A percentile compares a stretch with the other conserved stretches of the same genome.
These are phyloP conservation scores for Chenopodium berlandieri DNA, from an alignment of 148 eudicot species.

Conservation along the genomic window DNA sequence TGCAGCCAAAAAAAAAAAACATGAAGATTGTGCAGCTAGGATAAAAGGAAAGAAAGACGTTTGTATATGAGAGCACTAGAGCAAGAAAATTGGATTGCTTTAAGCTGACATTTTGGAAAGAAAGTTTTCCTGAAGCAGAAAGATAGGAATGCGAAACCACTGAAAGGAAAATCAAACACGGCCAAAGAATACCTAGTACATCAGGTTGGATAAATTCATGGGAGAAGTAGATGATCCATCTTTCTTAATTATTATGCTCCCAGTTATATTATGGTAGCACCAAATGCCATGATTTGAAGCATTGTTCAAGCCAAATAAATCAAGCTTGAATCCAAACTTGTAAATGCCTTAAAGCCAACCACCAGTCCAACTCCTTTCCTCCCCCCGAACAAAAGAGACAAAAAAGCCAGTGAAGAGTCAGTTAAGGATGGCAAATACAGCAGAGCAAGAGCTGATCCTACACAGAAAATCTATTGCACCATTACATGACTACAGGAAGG, in stretches of 20 bases:
- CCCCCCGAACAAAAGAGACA: neutral
- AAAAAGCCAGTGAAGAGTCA: neutral
- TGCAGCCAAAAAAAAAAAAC: too few relatives aligned
- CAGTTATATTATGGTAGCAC: neutral
- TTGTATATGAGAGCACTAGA: neutral
- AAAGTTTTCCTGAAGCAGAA: neutral
- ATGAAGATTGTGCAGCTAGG: too few relatives aligned
- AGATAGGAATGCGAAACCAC: neutral
- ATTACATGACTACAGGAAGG: neutral
- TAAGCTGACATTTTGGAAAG: neutral
- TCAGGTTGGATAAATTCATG: neutral
- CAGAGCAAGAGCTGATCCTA: neutral
- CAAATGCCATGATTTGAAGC: neutral
- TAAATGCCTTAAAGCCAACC: neutral
- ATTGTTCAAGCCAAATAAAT: neutral
- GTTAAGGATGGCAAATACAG: neutral
- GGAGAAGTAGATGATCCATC: neutral
- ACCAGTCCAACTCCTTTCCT: neutral
- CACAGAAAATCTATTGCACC: neutral
- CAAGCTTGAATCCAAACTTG: too few relatives aligned
- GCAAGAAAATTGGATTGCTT: neutral
- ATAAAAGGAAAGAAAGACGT: neutral
- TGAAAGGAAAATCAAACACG: neutral
- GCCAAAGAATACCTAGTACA: too few relatives aligned
- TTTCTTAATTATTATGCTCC: neutral